These are phyloP conservation scores for Protostelium mycophagum DNA, from an alignment of 78 protist genomes.

Conservation along the genomic window DNA sequence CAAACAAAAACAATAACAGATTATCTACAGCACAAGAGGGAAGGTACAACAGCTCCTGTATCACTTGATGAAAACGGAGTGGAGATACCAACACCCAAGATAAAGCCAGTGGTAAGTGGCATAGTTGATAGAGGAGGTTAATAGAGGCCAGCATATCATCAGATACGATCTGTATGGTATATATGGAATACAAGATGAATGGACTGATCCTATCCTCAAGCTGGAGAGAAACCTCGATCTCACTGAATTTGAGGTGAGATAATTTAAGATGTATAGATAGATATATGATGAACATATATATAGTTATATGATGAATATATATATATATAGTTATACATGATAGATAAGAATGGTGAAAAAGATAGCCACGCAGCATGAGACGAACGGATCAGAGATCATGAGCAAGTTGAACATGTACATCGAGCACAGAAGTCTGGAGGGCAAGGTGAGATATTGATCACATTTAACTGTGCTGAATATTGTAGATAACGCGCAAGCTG, in stretches of 20 bases:
- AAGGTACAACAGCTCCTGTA: not conserved
- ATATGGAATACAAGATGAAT: not conserved
- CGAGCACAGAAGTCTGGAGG: not conserved
- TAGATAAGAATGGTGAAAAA: not conserved
- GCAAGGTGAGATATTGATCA: not conserved
- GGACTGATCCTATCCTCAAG: not conserved
- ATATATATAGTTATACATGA: not conserved
- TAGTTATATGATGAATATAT: too few relatives aligned
- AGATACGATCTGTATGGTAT: not conserved
- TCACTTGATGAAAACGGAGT: not conserved
- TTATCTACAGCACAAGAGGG: not conserved
- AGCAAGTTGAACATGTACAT: not conserved
- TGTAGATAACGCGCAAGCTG: too few relatives aligned
- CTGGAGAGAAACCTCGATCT: not conserved
- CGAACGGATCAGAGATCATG: not conserved
- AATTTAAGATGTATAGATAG: not conserved
- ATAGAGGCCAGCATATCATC: not conserved
- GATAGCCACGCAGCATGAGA: not conserved
- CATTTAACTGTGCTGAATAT: too few relatives aligned
- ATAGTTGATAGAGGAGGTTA: not conserved
- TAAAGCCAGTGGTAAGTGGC: not conserved
- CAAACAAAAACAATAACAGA: not conserved
- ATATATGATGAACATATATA: too few relatives aligned
- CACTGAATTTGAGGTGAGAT: not conserved
- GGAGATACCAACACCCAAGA: not conserved